Evolutionary conservation across 2,329 filamentous ascomycete genomes (phyloP).

Genomic region (Beauveria sp.): DNA sequence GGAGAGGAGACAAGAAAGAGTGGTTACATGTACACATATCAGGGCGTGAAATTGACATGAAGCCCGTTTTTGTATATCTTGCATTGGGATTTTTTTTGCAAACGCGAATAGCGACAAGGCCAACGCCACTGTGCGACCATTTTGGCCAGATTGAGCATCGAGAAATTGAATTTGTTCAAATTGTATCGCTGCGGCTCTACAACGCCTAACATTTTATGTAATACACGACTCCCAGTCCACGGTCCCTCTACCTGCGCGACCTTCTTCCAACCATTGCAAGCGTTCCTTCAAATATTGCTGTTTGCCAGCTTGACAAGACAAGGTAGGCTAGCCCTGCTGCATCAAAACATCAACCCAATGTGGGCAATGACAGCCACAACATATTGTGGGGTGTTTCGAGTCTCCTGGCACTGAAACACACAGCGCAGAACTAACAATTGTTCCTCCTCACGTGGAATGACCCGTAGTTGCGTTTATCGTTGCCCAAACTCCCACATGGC

Average conservation of each 20-base stretch:
- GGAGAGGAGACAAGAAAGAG: no score
- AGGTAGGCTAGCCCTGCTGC: background rate
- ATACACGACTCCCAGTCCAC: background rate
- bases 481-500: background rate
- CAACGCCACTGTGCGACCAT: background rate
- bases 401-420: background rate
- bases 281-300: background rate
- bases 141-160: background rate
- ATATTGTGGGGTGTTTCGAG: background rate
- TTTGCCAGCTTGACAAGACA: background rate
- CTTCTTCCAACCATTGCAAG: background rate
- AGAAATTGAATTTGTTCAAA: slow-evolving; percentile 7
- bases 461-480: background rate
- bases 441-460: background rate
- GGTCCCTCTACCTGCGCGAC: background rate
- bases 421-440: background rate
- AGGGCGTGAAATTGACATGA: background rate
- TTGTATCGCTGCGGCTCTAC: background rate
- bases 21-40: background rate
- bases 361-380: background rate
- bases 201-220: background rate
- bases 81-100: background rate
- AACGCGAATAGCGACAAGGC: background rate
- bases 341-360: background rate
- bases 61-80: background rate